A percentile compares a stretch with the other conserved stretches of the same genome.
These are phyloP conservation scores for Cladochytrium replicatum DNA, from an alignment of 192 early-diverging fungal species.

Conservation along the genomic window DNA sequence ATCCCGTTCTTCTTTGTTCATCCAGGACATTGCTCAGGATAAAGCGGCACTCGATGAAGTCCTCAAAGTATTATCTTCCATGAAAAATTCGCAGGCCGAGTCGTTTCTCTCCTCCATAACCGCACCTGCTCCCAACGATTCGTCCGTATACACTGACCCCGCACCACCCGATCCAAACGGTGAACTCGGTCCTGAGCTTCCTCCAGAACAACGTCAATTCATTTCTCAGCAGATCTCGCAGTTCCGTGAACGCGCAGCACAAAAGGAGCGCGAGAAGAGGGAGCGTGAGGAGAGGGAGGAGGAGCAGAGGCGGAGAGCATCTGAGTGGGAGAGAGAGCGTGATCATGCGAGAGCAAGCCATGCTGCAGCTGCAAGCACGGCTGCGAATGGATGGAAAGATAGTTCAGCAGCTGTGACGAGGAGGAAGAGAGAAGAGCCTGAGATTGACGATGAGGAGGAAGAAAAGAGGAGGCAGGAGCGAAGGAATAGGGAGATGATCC, in stretches of 20 bases:
- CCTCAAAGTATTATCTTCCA: slow-evolving; percentile 18
- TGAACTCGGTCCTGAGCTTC: slow-evolving; percentile 22
- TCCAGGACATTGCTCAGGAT: slow-evolving; percentile 13
- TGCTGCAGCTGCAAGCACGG: too few species aligned
- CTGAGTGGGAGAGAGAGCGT: slow-evolving; percentile 6
- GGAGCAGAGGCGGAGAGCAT: neutral
- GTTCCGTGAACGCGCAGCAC: slow-evolving; percentile 52
- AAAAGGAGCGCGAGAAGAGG: slow-evolving; percentile 41
- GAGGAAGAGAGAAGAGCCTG: too few species aligned
- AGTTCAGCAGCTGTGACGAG: neutral
- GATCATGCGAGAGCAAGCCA: slow-evolving; percentile 3
- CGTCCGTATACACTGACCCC: too few species aligned
- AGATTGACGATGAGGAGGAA: slow-evolving; percentile 42
- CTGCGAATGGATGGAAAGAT: slow-evolving; percentile 3
- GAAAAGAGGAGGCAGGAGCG: slow-evolving; percentile 34
- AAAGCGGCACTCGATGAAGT: slow-evolving; percentile 33
- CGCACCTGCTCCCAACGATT: too few species aligned
- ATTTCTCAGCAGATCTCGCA: slow-evolving; percentile 49
- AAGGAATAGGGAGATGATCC: slow-evolving; percentile 27
- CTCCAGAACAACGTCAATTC: slow-evolving; percentile 46
- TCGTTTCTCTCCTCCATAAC: too few species aligned
- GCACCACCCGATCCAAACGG: too few species aligned
- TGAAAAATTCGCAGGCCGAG: too few species aligned
- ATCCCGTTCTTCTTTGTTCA: neutral
- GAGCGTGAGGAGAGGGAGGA: slow-evolving; percentile 32